Evolutionary conservation across 2,329 filamentous ascomycete species (phyloP).

Genomic region (Ceratocystis huliohia): DNA sequence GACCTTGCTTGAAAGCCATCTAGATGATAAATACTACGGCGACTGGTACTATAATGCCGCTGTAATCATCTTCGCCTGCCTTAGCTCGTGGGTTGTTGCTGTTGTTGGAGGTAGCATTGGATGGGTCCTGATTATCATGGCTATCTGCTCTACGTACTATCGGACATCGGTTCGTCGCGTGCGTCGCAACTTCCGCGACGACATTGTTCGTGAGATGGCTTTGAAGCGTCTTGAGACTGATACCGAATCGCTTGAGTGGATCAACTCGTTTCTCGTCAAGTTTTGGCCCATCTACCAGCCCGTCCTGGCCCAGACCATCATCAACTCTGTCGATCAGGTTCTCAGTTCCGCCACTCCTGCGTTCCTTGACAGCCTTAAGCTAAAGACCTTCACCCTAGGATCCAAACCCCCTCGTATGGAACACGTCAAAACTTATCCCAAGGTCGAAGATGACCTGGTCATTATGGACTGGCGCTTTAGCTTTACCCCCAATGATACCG

Average conservation of each 20-base stretch:
- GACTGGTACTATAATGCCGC: slow-evolving; percentile 98
- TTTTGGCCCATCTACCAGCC: slow-evolving; percentile 99
- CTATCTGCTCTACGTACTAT: slow-evolving; percentile 86
- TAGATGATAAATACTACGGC: slow-evolving; percentile 85
- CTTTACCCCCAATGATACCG: slow-evolving; percentile 89
- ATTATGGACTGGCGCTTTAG: slow-evolving; percentile 99
- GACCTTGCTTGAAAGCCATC: slow-evolving; percentile 68
- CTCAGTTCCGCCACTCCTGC: slow-evolving; percentile 81
- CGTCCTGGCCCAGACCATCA: slow-evolving; percentile 79
- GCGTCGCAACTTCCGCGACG: slow-evolving; percentile 89
- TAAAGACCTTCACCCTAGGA: slow-evolving; percentile 87
- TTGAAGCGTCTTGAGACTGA: slow-evolving; percentile 82
- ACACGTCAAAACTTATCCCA: slow-evolving; percentile 96
- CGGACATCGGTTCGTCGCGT: slow-evolving; percentile 87
- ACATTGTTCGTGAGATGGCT: slow-evolving; percentile 77
- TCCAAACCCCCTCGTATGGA: slow-evolving; percentile 93
- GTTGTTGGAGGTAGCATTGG: slow-evolving; percentile 79
- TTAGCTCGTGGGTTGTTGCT: slow-evolving; percentile 81
- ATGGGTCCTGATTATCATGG: slow-evolving; percentile 91
- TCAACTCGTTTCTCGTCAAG: slow-evolving; percentile 95
- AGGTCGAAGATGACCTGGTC: slow-evolving; percentile 85
- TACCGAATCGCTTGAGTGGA: slow-evolving; percentile 90
- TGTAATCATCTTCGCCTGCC: slow-evolving; percentile 85
- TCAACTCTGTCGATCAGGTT: slow-evolving; percentile 91
- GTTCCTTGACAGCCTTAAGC: slow-evolving; percentile 83